A percentile compares a stretch with the other conserved stretches of the same genome.
phyloP scores from a whole-genome alignment of 352 stramenopile genomes.

The Elongisporangium anandrum region DNA sequence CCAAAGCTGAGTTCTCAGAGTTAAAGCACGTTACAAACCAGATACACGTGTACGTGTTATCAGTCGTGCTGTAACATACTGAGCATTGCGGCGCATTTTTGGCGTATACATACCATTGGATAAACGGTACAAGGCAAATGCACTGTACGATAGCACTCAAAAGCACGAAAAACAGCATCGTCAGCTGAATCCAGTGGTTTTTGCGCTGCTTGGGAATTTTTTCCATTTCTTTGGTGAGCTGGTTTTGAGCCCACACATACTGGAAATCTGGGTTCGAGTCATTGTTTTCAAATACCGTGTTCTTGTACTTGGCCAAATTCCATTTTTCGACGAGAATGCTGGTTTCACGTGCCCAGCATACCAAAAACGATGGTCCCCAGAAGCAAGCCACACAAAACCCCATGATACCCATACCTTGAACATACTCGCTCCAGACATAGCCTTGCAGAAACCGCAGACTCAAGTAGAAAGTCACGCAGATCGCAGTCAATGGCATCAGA shows the following conservation, averaged over 20 bases:
- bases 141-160: slow-evolving; percentile 74
- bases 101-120: slow-evolving; percentile 88
- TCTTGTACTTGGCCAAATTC: slow-evolving; percentile 87
- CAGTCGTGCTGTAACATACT: slow-evolving; percentile 41
- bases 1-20: slow-evolving; percentile 57
- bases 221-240: slow-evolving; percentile 86
- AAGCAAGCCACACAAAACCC: slow-evolving; percentile 73
- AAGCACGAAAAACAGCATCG: slow-evolving; percentile 84
- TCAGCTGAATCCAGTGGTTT: slow-evolving; percentile 82
- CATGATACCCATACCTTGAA: slow-evolving; percentile 62
- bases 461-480: slow-evolving; percentile 75
- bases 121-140: slow-evolving; percentile 80
- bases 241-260: slow-evolving; percentile 85
- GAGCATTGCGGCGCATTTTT: slow-evolving; percentile 79
- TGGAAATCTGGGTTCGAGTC: slow-evolving; percentile 84
- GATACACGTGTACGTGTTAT: slow-evolving; percentile 54
- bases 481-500: slow-evolving; percentile 58
- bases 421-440: slow-evolving; percentile 65
- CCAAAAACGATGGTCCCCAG: slow-evolving; percentile 78
- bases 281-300: slow-evolving; percentile 86
- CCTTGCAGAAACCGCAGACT: slow-evolving; percentile 57
- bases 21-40: slow-evolving; percentile 86
- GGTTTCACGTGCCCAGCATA: slow-evolving; percentile 87
- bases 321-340: slow-evolving; percentile 85
- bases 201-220: slow-evolving; percentile 81